phyloP scores from a whole-genome alignment of 192 early-diverging fungal genomes.

The Backusella circina region DNA sequence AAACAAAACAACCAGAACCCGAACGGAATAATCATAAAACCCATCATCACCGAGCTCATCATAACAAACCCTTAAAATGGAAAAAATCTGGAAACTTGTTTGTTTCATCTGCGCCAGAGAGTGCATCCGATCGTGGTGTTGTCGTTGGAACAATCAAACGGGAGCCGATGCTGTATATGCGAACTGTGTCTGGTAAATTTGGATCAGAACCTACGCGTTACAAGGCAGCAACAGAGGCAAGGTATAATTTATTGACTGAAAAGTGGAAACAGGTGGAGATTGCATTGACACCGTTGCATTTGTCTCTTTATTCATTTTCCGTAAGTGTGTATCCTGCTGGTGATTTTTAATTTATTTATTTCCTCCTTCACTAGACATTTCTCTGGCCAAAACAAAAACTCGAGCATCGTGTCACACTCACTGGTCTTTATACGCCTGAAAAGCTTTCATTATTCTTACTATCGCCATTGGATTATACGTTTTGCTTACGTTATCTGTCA shows the following conservation, averaged over 20 bases:
- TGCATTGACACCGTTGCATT: neutral
- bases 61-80: conserved; percentile 8
- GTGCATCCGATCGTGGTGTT: no score
- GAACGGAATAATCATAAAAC: neutral
- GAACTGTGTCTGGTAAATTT: neutral
- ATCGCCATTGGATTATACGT: conserved; percentile 27
- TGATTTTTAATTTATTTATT: neutral
- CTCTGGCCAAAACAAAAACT: conserved; percentile 11
- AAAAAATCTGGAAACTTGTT: conserved; percentile 14
- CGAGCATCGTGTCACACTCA: neutral
- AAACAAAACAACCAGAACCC: neutral
- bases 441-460: neutral
- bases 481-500: conserved; percentile 10
- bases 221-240: neutral
- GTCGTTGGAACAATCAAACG: neutral
- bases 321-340: neutral
- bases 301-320: neutral
- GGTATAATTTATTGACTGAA: neutral
- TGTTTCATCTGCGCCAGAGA: neutral
- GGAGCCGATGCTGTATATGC: conserved; percentile 3
- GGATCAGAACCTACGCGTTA: conserved; percentile 5
- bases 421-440: neutral
- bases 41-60: neutral
- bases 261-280: conserved; percentile 15
- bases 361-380: neutral